Evolutionary conservation across 306 rosid genomes (phyloP), one percentile per base, ranked within the genome.

Genomic region (Casuarina glauca): DNA sequence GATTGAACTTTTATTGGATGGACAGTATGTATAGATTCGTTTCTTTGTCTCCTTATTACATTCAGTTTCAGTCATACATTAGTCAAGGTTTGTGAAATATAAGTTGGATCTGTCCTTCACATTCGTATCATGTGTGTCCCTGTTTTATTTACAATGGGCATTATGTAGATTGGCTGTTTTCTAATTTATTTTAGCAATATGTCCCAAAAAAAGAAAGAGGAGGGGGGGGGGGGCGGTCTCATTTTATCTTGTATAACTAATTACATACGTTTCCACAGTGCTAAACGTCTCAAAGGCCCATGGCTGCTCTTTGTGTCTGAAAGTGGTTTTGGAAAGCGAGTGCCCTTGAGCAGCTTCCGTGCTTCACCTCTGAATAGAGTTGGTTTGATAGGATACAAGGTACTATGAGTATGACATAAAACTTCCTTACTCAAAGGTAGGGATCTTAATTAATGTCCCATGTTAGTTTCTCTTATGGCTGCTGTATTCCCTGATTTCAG

Each of bases 361-460:
- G 70, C 87, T 42, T 93, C 87, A n/a, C 73, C 91, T 73, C 82
- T 95, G 85, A 91, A 91, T 53, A 91, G 97, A 82, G 94, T 93
- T 82, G 99, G 99, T 82, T 80, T 93, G 83, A 91, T 88, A 68
- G 99, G 99, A 73, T 91, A 91, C 91, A 95, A 95, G 99, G 99
- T 95, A 81, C 54, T 74, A 69, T 57, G 54, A 26, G 60, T 62
- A n/a, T 67, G 17, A 43, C 48, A 6, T 39, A 45, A 26, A 71
- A 39, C 9, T 36, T 32, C 68, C 66, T 6, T 19, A n/a, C 42
- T 72, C 76, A 62, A 45, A 62, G 52, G 6, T 51, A 74, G 6
- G 8, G 13, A 44, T 36, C 36, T 74, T 69, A 39, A 50, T 63
- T 74, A 17, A 6, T 72, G 49, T 8, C 13, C 74, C 62, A 44